Evolutionary conservation across 2,329 filamentous ascomycete genomes (phyloP).

Genomic region (Phyllosticta paracitricarpa): DNA sequence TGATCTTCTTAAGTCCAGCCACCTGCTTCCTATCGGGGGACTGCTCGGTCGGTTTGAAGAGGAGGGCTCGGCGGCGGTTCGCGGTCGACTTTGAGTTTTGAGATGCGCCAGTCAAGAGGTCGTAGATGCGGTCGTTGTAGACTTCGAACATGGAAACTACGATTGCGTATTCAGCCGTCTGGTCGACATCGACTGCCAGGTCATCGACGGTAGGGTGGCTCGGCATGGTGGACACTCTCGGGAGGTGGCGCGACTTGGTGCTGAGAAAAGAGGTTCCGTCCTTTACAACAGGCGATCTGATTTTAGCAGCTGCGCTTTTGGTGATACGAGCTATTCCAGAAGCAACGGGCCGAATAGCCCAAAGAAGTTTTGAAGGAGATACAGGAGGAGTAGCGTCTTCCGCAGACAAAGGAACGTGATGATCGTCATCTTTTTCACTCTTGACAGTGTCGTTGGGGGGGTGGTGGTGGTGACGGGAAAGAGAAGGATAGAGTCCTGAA

Average conservation of each 20-base stretch:
- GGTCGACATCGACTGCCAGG: conserved; percentile 50
- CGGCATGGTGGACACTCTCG: conserved; percentile 61
- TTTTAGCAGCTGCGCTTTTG: conserved; percentile 19
- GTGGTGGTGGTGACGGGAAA: neutral
- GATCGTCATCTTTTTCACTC: neutral
- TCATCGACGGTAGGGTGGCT: conserved; percentile 60
- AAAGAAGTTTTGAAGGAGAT: neutral
- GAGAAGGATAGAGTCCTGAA: neutral
- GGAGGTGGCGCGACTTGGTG: conserved; percentile 46
- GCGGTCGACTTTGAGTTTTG: conserved; percentile 44
- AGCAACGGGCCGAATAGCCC: conserved; percentile 25
- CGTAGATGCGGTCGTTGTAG: conserved; percentile 96
- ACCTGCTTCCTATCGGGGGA: conserved; percentile 92
- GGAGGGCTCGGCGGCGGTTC: conserved; percentile 61
- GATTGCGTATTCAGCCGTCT: conserved; percentile 70
- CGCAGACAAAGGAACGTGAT: neutral
- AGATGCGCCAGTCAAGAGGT: conserved; percentile 61
- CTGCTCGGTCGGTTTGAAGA: conserved; percentile 86
- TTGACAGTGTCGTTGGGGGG: neutral
- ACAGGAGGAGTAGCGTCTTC: neutral
- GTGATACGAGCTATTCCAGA: conserved; percentile 18
- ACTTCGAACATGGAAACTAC: conserved; percentile 98
- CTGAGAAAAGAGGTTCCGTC: conserved; percentile 47
- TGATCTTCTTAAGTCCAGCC: conserved; percentile 79
- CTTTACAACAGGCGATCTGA: conserved; percentile 30